A percentile compares a stretch with the other conserved stretches of the same genome.
These are phyloP conservation scores for Aspergillus puulaauensis DNA, from an alignment of 2,329 filamentous ascomycete species.

Conservation along the genomic window DNA sequence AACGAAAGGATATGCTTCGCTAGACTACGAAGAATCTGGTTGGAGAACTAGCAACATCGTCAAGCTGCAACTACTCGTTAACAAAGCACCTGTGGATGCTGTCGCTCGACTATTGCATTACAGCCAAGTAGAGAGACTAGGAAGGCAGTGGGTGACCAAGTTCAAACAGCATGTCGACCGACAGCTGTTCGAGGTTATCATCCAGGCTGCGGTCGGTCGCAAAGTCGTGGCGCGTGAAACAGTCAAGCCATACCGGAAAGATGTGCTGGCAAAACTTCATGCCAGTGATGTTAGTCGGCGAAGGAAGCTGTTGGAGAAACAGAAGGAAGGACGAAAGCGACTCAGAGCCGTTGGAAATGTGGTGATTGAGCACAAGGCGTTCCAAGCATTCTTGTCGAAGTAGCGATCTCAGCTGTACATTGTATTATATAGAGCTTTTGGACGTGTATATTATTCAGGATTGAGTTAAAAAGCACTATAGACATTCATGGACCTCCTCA, in stretches of 20 bases:
- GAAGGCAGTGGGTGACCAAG: constrained; percentile 84
- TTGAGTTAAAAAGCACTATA: background rate
- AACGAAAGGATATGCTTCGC: constrained; percentile 91
- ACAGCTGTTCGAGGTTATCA: constrained; percentile 96
- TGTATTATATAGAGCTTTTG: background rate
- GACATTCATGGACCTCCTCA: background rate
- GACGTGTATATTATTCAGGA: background rate
- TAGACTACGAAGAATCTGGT: constrained; percentile 95
- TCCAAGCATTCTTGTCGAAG: constrained; percentile 89
- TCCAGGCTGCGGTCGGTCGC: constrained; percentile 83
- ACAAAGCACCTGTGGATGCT: constrained; percentile 89
- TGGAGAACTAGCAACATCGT: constrained; percentile 78
- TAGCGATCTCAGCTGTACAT: constrained; percentile 34
- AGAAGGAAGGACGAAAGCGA: constrained; percentile 92
- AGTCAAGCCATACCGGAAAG: constrained; percentile 94
- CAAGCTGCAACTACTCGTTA: constrained; percentile 90
- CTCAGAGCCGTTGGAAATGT: constrained; percentile 78
- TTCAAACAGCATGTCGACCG: constrained; percentile 96
- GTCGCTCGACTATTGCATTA: constrained; percentile 86
- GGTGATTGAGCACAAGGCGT: constrained; percentile 92
- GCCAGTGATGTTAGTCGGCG: constrained; percentile 81
- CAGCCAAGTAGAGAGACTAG: constrained; percentile 77
- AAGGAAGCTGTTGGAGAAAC: constrained; percentile 88
- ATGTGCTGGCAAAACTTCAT: constrained; percentile 89
- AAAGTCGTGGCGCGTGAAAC: constrained; percentile 88